Conservation (phyloP, 2,329 filamentous ascomycete species). For the Celoporthe dispersa region DNA sequence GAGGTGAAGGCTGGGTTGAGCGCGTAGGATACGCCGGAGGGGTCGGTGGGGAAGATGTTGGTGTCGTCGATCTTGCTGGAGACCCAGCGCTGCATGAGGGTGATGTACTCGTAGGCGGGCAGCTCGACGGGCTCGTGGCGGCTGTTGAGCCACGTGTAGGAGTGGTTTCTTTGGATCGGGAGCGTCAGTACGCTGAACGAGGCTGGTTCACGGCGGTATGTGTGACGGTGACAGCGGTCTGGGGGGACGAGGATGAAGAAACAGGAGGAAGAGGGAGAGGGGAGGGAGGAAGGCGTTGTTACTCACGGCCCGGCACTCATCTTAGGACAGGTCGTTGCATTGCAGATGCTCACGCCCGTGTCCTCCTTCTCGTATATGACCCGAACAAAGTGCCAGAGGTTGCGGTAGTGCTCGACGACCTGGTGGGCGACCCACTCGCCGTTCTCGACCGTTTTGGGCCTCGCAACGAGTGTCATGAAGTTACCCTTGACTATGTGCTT, state of each 20-base stretch:
- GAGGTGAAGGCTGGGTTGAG: slow-evolving; percentile 53
- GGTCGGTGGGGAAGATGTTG: slow-evolving; percentile 77
- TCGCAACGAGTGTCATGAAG: slow-evolving; percentile 84
- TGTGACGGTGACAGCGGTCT: background rate
- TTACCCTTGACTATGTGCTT: slow-evolving; percentile 87
- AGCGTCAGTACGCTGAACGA: background rate
- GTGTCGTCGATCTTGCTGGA: slow-evolving; percentile 80
- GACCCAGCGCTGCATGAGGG: slow-evolving; percentile 85
- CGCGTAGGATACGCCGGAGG: slow-evolving; percentile 59
- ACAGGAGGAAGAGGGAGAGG: background rate
- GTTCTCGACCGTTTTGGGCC: slow-evolving; percentile 81
- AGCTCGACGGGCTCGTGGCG: slow-evolving; percentile 78
- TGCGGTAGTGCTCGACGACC: slow-evolving; percentile 82
- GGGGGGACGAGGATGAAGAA: background rate
- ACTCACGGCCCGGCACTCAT: slow-evolving; percentile 86
- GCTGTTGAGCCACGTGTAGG: slow-evolving; percentile 84
- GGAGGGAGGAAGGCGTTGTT: background rate
- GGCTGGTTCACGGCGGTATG: background rate
- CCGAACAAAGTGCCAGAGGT: slow-evolving; percentile 79
- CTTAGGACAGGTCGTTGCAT: slow-evolving; percentile 74
- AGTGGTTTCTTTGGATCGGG: slow-evolving; percentile 60
- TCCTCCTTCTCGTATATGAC: slow-evolving; percentile 78
- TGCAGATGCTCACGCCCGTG: slow-evolving; percentile 73
- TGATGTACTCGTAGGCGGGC: slow-evolving; percentile 80
- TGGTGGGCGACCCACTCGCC: slow-evolving; percentile 90